phyloP scores from a whole-genome alignment of 495 filamentous ascomycete species.

The Penicillium salamii region DNA sequence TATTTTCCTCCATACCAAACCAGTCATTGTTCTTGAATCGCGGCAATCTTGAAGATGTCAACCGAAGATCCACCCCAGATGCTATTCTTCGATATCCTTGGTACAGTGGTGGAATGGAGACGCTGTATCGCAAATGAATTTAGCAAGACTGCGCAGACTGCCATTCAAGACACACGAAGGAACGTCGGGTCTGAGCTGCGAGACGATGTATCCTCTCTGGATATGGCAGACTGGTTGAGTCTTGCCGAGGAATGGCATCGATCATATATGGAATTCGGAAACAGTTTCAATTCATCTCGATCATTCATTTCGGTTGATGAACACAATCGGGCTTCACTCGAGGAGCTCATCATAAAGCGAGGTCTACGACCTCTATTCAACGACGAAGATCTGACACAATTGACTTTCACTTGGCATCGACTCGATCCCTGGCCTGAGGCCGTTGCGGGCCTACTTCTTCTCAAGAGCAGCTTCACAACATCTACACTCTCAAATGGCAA shows the following conservation, averaged over 20 bases:
- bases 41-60: too few relatives aligned
- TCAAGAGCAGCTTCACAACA: constrained; percentile 50
- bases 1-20: too few relatives aligned
- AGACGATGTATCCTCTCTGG: constrained; percentile 11
- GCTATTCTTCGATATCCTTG: constrained; percentile 22
- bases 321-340: constrained; percentile 16
- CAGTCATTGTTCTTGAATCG: too few relatives aligned
- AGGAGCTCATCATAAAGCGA: constrained; percentile 8
- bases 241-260: constrained; percentile 17
- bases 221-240: constrained; percentile 9
- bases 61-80: too few relatives aligned
- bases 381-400: constrained; percentile 13
- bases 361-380: constrained; percentile 12
- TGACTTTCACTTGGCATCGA: constrained; percentile 20
- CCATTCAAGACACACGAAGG: constrained; percentile 8
- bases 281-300: constrained; percentile 16
- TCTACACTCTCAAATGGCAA: constrained; percentile 71
- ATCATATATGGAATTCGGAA: constrained; percentile 19
- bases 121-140: constrained; percentile 17
- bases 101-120: constrained; percentile 23
- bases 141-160: constrained; percentile 9
- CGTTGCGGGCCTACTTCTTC: constrained; percentile 22
- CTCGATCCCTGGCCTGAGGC: constrained; percentile 16
- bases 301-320: constrained; percentile 22
- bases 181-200: constrained; percentile 5